Percentiles rank a stretch among this genome's conserved stretches.
Evolutionary conservation across 176 grass and related monocot genomes (phyloP).

Genomic region (Aegilops sharonensis): DNA sequence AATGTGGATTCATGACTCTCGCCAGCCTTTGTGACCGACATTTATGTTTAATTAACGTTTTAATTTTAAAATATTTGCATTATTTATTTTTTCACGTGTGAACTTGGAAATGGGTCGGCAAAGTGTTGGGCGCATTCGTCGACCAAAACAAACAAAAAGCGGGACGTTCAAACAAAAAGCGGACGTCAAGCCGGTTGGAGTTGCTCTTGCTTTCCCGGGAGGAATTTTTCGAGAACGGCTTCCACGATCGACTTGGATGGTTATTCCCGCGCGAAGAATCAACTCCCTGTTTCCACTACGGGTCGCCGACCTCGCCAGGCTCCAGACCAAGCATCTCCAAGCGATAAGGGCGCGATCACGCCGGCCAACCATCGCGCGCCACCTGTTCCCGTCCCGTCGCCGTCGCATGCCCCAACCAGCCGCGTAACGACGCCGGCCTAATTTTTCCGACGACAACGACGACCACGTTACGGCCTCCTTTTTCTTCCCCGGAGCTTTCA

Average conservation of each 20-base stretch:
- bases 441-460: constrained; percentile 26
- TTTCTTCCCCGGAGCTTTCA: background rate
- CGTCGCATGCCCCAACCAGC: constrained; percentile 30
- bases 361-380: constrained; percentile 27
- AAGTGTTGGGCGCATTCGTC: no score
- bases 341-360: constrained; percentile 44
- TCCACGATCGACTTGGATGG: background rate
- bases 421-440: constrained; percentile 24
- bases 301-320: constrained; percentile 1
- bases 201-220: no score
- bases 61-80: no score
- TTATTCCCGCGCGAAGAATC: background rate
- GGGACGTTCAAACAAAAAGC: no score
- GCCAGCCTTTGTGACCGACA: no score
- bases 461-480: background rate
- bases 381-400: constrained; percentile 5
- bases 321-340: background rate
- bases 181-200: no score
- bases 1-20: no score
- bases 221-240: background rate
- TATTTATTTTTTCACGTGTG: no score
- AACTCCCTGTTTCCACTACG: background rate
- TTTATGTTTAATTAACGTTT: no score
- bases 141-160: no score
- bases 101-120: no score